phyloP scores from a whole-genome alignment of 1,284 basidiomycete species.

The Heterobasidion parviporum region DNA sequence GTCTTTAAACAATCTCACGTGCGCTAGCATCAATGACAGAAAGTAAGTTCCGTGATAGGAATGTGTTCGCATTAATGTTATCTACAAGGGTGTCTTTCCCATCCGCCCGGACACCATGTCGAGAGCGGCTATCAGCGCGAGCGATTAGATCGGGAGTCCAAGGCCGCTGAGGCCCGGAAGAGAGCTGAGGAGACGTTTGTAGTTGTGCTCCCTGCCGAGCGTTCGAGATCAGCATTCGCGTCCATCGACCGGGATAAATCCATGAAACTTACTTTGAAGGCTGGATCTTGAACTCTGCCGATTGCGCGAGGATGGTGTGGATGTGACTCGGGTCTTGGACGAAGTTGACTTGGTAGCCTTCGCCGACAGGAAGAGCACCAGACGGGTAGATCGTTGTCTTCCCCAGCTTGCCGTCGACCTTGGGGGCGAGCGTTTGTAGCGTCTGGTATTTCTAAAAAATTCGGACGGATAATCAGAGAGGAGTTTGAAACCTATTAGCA shows the following conservation, averaged over 20 bases:
- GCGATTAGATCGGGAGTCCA: background rate
- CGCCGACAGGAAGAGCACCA: background rate
- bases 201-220: background rate
- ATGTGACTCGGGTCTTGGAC: background rate
- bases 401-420: background rate
- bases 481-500: background rate
- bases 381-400: background rate
- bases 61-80: too few species aligned
- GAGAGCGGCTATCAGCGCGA: too few species aligned
- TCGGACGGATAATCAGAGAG: background rate
- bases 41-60: too few species aligned
- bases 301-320: background rate
- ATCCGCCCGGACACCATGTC: too few species aligned
- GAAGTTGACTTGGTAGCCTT: background rate
- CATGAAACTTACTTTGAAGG: background rate
- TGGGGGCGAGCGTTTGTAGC: background rate
- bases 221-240: background rate
- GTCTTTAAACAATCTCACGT: too few species aligned
- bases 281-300: background rate
- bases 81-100: too few species aligned
- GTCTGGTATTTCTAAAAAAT: background rate
- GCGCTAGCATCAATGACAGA: too few species aligned
- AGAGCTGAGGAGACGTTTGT: background rate
- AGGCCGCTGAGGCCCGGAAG: background rate
- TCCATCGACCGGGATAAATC: background rate